Base-by-base conservation (phyloP, 2,329 filamentous ascomycete species). In the Monosporascus sp. region DNA sequence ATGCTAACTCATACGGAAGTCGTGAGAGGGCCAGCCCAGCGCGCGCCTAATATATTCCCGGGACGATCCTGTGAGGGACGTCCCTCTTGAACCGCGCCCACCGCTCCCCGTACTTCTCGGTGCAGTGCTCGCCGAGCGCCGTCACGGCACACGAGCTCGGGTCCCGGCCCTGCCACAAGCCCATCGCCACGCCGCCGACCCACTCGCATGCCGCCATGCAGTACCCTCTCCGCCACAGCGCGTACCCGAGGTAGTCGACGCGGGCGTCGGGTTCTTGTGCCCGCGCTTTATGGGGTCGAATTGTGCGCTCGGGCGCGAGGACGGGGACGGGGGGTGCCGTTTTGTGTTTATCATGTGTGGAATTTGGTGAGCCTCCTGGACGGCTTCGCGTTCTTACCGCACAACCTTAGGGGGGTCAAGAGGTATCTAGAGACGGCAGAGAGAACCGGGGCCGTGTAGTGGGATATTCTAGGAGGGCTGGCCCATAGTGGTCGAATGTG, bases 191-290 rank as follows among this genome's bases (percentile, higher is more conserved):
- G 0, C 69, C 71, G 11, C 63, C 69, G 17, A 67, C 51, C 67
- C 69, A 70, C 0, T 72, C 72, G 3, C 65, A 64, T 1, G 65
- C 66, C 0, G 67, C 70, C 56, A 74, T 65, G 50, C 55, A 55
- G 57, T 65, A 67, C 6, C 63, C 64, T 20, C 61, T n/a, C 64
- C 64, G 60, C 65, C 64, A 68, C 11, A 68, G 59, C 8, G 61
- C 51, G 51, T 65, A 74, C 9, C 70, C 73, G 27, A 68, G 65
- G 52, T 74, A 75, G 54, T 74, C 73, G 60, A 72, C 60, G 54
- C 74, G 72, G 6, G n/a, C n/a, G n/a, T n/a, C n/a, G n/a, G n/a
- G n/a, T n/a, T n/a, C n/a, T n/a, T n/a, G n/a, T n/a, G n/a, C n/a
- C n/a, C n/a, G n/a, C n/a, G n/a, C n/a, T n/a, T n/a, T n/a, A n/a